These are phyloP conservation scores for Schizothecium vesticola DNA, from an alignment of 495 filamentous ascomycete genomes.

Conservation along the genomic window DNA sequence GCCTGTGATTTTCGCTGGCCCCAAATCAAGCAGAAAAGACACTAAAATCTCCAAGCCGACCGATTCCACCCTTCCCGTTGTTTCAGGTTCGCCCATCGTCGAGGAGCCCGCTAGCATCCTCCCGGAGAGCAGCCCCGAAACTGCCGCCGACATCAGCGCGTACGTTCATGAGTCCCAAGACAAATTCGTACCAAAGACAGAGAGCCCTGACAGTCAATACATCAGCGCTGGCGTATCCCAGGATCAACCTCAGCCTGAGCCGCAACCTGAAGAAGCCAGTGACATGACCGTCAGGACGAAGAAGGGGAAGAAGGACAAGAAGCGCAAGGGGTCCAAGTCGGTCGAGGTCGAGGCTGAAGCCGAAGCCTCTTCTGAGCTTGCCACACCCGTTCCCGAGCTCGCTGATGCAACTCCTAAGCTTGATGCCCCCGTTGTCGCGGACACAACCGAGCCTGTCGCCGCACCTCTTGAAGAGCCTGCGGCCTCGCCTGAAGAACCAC, in stretches of 20 bases:
- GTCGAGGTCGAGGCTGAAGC: conserved; percentile 14
- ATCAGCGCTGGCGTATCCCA: neutral
- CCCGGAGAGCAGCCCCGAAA: neutral
- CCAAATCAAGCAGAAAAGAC: neutral
- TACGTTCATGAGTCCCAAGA: neutral
- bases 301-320: conserved; percentile 24
- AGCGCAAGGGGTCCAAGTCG: conserved; percentile 11
- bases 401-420: neutral
- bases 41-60: neutral
- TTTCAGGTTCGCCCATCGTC: neutral
- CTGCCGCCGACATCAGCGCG: neutral
- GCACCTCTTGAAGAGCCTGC: neutral
- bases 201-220: neutral
- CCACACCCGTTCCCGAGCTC: neutral
- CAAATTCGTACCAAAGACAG: neutral
- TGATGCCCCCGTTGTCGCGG: neutral
- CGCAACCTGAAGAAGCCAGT: neutral
- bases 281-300: conserved; percentile 7
- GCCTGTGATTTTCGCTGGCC: neutral
- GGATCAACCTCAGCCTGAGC: neutral
- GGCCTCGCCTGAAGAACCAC: neutral
- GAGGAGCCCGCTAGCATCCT: neutral
- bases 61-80: neutral
- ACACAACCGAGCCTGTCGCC: neutral
- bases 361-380: conserved; percentile 5